Conservation (phyloP, 805 yeast genomes). For the Saturnispora diversa region DNA sequence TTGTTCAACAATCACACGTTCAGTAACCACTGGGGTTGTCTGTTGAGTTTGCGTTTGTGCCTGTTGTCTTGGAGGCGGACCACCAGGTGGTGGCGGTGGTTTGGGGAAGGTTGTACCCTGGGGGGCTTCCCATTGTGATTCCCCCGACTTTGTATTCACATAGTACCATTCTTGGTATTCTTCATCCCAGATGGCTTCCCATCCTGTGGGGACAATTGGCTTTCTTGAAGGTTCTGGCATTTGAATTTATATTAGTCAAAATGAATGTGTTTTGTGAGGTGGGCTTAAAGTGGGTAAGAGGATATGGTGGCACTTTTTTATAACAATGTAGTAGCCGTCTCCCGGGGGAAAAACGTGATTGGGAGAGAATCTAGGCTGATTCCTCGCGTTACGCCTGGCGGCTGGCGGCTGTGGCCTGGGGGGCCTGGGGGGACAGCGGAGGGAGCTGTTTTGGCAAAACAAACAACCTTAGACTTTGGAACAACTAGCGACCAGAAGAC, state of each 20-base stretch:
- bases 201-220: neutral
- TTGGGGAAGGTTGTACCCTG: constrained; percentile 1
- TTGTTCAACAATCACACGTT: neutral
- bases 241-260: neutral
- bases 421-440: too few species aligned
- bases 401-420: too few species aligned
- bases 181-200: constrained; percentile 4
- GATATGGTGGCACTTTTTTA: too few species aligned
- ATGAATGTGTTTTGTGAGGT: too few species aligned
- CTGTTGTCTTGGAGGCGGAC: constrained; percentile 4
- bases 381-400: too few species aligned
- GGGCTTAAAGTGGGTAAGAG: too few species aligned
- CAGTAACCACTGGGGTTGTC: neutral
- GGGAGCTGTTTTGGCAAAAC: too few species aligned
- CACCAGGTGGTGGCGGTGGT: constrained; percentile 1
- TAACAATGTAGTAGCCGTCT: too few species aligned
- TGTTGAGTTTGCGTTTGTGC: neutral
- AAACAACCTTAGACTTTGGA: too few species aligned
- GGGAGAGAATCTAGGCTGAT: too few species aligned
- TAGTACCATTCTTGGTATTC: constrained; percentile 4
- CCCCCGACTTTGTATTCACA: neutral
- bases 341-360: too few species aligned
- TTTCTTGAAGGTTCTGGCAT: neutral
- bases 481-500: too few species aligned
- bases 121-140: constrained; percentile 3